A percentile compares a stretch with the other conserved stretches of the same genome.
phyloP scores from a whole-genome alignment of 176 grass and related monocot species.

The Oryza officinalis region DNA sequence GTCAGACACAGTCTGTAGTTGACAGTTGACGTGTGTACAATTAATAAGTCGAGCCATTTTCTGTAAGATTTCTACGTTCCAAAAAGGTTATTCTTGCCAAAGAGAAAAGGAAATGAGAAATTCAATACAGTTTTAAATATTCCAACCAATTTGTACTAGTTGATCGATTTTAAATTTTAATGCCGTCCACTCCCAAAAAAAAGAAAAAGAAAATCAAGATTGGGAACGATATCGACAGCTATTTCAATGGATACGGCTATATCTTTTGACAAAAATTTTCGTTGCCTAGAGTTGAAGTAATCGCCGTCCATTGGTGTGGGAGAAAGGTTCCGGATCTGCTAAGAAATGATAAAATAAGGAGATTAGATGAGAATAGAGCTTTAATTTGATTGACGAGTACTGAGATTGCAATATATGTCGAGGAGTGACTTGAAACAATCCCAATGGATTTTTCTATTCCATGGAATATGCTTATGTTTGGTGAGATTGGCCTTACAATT shows the following conservation, averaged over 20 bases:
- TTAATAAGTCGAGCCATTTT: no score
- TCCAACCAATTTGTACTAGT: no score
- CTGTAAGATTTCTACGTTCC: no score
- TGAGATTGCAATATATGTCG: neutral
- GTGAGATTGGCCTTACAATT: neutral
- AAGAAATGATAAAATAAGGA: neutral
- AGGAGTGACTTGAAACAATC: neutral
- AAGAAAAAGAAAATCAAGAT: neutral
- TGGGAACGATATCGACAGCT: neutral
- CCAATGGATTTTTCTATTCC: neutral
- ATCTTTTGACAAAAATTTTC: conserved; percentile 2
- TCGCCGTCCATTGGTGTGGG: conserved; percentile 18
- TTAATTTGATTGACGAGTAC: conserved; percentile 17
- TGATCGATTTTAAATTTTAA: no score
- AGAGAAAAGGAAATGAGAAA: no score
- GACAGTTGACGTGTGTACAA: no score
- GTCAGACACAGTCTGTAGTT: no score
- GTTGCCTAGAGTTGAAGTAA: conserved; percentile 32
- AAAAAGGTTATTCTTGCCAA: no score
- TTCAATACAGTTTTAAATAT: no score
- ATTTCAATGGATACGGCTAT: neutral
- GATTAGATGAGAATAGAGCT: neutral
- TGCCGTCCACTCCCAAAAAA: neutral
- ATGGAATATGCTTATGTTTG: neutral
- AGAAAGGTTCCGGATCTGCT: neutral